Evolutionary conservation across 108 stramenopile species (phyloP).

Genomic region (Nannochloropsis salina): DNA sequence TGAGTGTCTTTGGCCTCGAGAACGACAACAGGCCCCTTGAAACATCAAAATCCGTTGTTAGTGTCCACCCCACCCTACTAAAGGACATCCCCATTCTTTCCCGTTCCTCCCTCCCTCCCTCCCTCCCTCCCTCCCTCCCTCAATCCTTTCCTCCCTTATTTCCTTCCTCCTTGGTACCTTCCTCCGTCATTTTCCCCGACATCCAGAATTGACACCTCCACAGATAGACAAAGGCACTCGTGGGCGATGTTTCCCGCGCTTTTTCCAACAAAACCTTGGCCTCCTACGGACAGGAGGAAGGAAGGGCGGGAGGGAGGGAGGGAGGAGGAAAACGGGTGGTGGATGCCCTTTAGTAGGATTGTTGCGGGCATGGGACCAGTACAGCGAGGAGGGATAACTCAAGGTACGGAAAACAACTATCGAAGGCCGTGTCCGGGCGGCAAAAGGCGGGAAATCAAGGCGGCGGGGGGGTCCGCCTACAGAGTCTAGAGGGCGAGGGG

Average conservation of each 20-base stretch:
- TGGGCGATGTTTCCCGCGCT: not conserved
- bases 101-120: not conserved
- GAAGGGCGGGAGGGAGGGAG: not conserved
- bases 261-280: not conserved
- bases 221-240: not conserved
- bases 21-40: too few species aligned
- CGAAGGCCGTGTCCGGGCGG: too few species aligned
- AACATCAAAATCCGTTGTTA: too few species aligned
- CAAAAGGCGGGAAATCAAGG: too few species aligned
- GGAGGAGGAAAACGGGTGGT: not conserved
- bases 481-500: not conserved
- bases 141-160: not conserved
- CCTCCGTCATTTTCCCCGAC: not conserved
- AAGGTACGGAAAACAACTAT: too few species aligned
- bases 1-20: too few species aligned
- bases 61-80: too few species aligned
- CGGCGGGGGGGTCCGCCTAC: too few species aligned
- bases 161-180: not conserved
- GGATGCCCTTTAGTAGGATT: too few species aligned
- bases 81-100: too few species aligned
- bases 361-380: too few species aligned
- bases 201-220: not conserved
- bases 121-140: slow-evolving; percentile 10
- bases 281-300: not conserved
- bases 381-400: too few species aligned